phyloP scores from a whole-genome alignment of 2,329 filamentous ascomycete species.

The Colletotrichum higginsianum region DNA sequence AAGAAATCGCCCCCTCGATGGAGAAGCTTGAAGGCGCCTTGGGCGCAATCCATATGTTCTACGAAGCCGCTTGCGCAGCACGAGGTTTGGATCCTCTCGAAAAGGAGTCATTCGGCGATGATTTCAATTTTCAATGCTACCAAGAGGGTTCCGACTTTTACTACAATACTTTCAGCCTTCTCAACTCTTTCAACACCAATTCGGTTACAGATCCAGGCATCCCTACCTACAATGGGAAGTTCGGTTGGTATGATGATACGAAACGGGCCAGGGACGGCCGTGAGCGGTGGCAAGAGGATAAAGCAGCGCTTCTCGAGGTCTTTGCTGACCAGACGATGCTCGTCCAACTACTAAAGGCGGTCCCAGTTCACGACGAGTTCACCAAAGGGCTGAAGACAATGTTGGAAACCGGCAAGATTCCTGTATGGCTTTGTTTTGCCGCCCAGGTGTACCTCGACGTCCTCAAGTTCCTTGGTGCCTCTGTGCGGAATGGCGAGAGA shows the following conservation, averaged over 20 bases:
- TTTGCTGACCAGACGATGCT: slow-evolving; percentile 40
- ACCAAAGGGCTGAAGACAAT: slow-evolving; percentile 30
- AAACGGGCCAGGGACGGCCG: neutral
- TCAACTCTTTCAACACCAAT: slow-evolving; percentile 5
- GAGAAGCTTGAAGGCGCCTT: slow-evolving; percentile 1
- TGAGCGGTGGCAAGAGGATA: slow-evolving; percentile 39
- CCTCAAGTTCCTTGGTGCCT: slow-evolving; percentile 34
- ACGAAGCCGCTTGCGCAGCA: slow-evolving; percentile 19
- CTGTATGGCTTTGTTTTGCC: slow-evolving; percentile 43
- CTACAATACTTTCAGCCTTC: slow-evolving; percentile 12
- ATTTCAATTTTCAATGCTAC: slow-evolving; percentile 22
- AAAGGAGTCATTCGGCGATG: slow-evolving; percentile 7
- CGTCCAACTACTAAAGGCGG: slow-evolving; percentile 2
- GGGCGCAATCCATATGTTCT: neutral
- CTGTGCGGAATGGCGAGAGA: neutral
- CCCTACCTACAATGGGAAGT: slow-evolving; percentile 43
- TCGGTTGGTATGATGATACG: slow-evolving; percentile 45
- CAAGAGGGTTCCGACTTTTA: slow-evolving; percentile 3
- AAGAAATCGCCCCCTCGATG: slow-evolving; percentile 47
- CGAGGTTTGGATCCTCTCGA: neutral
- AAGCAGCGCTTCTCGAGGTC: slow-evolving; percentile 37
- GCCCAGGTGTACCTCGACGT: slow-evolving; percentile 44
- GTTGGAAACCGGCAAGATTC: neutral
- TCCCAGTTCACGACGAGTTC: slow-evolving; percentile 45
- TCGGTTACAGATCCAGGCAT: neutral